phyloP scores from a whole-genome alignment of 768 basidiomycete species.

The Filobasidium floriforme region DNA sequence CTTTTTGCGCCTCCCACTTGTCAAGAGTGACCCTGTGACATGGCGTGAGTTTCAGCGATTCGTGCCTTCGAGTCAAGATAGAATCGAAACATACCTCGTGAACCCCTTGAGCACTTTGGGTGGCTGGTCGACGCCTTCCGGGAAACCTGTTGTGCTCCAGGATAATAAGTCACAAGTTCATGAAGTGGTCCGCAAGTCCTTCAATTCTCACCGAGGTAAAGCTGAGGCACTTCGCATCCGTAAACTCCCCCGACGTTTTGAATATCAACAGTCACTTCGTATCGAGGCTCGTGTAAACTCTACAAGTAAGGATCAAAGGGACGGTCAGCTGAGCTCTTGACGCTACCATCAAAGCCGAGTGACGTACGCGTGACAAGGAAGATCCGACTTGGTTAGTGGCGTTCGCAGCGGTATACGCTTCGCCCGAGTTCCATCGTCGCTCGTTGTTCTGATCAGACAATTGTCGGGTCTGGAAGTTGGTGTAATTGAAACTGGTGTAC shows the following conservation, averaged over 20 bases:
- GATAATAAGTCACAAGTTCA: no score
- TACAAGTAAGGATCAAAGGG: neutral
- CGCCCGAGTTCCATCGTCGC: conserved; percentile 12
- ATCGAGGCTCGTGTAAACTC: conserved; percentile 36
- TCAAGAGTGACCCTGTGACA: conserved; percentile 33
- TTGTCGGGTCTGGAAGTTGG: conserved; percentile 50
- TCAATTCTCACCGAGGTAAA: conserved; percentile 29
- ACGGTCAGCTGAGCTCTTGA: neutral
- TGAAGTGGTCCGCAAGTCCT: neutral
- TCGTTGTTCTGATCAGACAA: conserved; percentile 3
- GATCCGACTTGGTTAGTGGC: conserved; percentile 19
- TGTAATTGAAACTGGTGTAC: conserved; percentile 75
- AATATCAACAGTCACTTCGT: conserved; percentile 34
- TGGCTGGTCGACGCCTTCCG: conserved; percentile 17
- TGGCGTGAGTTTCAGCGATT: conserved; percentile 10
- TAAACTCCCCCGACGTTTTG: conserved; percentile 37
- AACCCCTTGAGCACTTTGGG: conserved; percentile 6
- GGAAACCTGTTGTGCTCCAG: conserved; percentile 2
- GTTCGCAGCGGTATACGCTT: conserved; percentile 4
- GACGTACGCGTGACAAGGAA: conserved; percentile 23
- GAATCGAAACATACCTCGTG: conserved; percentile 4
- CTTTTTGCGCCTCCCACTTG: conserved; percentile 29
- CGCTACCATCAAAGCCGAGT: neutral
- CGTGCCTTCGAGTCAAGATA: neutral
- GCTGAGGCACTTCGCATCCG: conserved; percentile 43